Conservation (phyloP, 2,329 filamentous ascomycete genomes). For the Escovopsis sp. region DNA sequence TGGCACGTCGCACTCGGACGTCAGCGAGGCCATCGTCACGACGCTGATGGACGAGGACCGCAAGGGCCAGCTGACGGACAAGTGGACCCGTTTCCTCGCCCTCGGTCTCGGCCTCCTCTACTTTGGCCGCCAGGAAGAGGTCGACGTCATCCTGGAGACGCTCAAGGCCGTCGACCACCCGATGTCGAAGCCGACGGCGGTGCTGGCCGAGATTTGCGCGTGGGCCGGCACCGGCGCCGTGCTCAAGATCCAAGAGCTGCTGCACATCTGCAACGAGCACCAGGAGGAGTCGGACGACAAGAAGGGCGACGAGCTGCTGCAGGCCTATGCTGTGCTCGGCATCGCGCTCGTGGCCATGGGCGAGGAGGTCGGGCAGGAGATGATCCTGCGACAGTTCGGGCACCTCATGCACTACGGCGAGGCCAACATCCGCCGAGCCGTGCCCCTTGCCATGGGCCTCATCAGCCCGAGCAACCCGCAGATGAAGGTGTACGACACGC, state of each 20-base stretch:
- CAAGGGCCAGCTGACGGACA: constrained; percentile 81
- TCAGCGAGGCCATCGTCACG: constrained; percentile 82
- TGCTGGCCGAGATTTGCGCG: constrained; percentile 89
- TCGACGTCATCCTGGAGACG: constrained; percentile 94
- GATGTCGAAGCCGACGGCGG: constrained; percentile 88
- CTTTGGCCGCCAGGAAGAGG: constrained; percentile 94
- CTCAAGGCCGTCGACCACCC: constrained; percentile 94
- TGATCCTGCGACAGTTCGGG: constrained; percentile 93
- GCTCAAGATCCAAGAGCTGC: constrained; percentile 88
- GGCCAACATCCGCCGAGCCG: constrained; percentile 88
- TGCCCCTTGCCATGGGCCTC: constrained; percentile 90
- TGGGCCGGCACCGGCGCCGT: constrained; percentile 97
- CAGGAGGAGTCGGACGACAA: constrained; percentile 90
- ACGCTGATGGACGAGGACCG: constrained; percentile 90
- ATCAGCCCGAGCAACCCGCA: constrained; percentile 96
- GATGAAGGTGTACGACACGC: constrained; percentile 98
- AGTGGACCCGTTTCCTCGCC: constrained; percentile 95
- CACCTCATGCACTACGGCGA: constrained; percentile 99
- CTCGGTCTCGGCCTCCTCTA: constrained; percentile 85
- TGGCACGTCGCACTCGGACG: constrained; percentile 78
- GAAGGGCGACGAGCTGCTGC: constrained; percentile 87
- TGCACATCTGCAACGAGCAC: constrained; percentile 96
- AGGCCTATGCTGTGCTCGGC: constrained; percentile 90
- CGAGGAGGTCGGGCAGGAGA: constrained; percentile 95
- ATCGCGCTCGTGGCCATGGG: constrained; percentile 94